phyloP scores from a whole-genome alignment of 345 rosid genomes.

The Chamaenerion angustifolium region DNA sequence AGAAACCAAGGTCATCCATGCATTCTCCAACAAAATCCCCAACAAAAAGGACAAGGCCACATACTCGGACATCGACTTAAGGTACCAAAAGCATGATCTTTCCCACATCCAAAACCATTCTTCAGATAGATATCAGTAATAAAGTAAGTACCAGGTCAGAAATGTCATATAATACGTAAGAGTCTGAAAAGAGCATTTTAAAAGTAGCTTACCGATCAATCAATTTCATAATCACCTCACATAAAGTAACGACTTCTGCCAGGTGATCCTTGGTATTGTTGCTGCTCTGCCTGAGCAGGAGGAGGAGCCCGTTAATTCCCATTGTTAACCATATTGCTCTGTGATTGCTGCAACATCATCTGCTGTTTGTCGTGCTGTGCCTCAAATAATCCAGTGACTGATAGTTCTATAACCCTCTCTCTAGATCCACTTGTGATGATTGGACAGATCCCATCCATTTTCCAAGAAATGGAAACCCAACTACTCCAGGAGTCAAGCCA shows the following conservation, averaged over 20 bases:
- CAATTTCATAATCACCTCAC: conserved; percentile 47
- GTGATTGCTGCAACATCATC: conserved; percentile 32
- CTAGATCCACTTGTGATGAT: conserved; percentile 30
- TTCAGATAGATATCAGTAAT: conserved; percentile 21
- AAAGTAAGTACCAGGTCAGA: conserved; percentile 3
- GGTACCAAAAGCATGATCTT: conserved; percentile 47
- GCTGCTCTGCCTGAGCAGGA: conserved; percentile 52
- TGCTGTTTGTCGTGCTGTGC: conserved; percentile 38
- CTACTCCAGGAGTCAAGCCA: conserved; percentile 38
- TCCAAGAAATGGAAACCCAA: conserved; percentile 80
- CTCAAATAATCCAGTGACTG: conserved; percentile 30
- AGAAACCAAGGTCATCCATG: conserved; percentile 51
- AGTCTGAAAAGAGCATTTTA: conserved; percentile 7
- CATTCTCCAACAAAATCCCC: conserved; percentile 59
- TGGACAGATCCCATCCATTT: conserved; percentile 45
- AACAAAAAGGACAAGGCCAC: conserved; percentile 35
- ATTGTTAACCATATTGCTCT: conserved; percentile 15
- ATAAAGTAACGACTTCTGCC: conserved; percentile 67
- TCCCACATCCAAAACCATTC: conserved; percentile 40
- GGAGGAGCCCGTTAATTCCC: conserved; percentile 46
- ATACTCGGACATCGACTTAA: conserved; percentile 41
- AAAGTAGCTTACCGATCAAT: conserved; percentile 27
- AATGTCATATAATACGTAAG: background rate
- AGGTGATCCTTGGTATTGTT: conserved; percentile 46
- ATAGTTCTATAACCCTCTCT: conserved; percentile 38